These are phyloP conservation scores for Paragyromitra xinjiangensis DNA, from an alignment of 495 filamentous ascomycete species.

Conservation along the genomic window DNA sequence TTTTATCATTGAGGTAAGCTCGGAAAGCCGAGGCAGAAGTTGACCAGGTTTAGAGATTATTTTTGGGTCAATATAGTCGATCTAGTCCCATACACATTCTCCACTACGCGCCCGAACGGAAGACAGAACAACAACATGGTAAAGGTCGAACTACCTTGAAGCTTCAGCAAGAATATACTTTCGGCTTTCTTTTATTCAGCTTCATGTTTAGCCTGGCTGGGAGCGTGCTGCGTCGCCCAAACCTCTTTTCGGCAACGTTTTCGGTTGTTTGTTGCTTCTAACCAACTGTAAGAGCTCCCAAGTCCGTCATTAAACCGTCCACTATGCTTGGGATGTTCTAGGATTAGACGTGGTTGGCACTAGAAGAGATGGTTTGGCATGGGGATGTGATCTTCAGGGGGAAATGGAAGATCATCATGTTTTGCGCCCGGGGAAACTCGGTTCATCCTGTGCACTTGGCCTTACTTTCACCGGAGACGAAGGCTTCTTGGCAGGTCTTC, in stretches of 20 bases:
- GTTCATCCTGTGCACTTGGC: neutral
- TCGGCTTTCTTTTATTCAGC: neutral
- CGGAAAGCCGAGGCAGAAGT: neutral
- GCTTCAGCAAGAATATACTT: neutral
- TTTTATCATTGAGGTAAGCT: neutral
- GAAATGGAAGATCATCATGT: slow-evolving; percentile 19
- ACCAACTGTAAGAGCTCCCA: neutral
- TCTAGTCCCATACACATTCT: neutral
- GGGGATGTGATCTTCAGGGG: slow-evolving; percentile 36
- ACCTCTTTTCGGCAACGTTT: neutral
- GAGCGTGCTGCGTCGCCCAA: neutral
- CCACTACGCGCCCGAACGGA: neutral
- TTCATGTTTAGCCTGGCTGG: neutral
- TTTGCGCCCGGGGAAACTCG: slow-evolving; percentile 11
- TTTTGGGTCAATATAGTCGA: neutral
- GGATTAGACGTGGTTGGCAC: neutral
- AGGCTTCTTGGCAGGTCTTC: slow-evolving; percentile 26
- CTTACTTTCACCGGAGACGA: slow-evolving; percentile 2
- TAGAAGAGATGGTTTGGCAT: neutral
- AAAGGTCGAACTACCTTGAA: neutral
- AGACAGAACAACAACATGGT: neutral
- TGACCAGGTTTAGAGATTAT: neutral
- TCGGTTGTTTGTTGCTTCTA: neutral
- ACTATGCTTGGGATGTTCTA: neutral
- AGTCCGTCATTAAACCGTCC: neutral